These are phyloP conservation scores for Tuber umbilicatum DNA, from an alignment of 495 filamentous ascomycete genomes.

Conservation along the genomic window DNA sequence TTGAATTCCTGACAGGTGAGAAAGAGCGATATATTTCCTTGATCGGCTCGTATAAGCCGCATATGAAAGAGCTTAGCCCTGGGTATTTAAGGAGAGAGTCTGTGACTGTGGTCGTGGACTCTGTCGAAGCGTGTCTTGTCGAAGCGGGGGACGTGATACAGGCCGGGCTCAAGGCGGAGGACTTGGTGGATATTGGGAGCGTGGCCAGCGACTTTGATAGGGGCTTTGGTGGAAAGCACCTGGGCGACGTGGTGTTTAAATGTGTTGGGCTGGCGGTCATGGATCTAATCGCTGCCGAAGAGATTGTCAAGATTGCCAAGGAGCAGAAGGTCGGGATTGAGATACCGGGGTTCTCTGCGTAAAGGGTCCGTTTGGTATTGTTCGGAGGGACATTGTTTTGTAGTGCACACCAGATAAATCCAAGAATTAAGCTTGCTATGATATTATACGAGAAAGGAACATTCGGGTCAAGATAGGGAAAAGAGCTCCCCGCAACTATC, in stretches of 20 bases:
- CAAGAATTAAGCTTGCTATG: not conserved
- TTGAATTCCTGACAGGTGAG: constrained; percentile 42
- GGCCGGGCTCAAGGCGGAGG: constrained; percentile 60
- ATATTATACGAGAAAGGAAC: not conserved
- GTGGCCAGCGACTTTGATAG: constrained; percentile 49
- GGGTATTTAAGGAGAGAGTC: constrained; percentile 65
- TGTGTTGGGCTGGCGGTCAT: constrained; percentile 73
- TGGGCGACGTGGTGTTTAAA: constrained; percentile 83
- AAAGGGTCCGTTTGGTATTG: not conserved
- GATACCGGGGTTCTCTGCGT: not conserved
- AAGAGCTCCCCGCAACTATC: not conserved
- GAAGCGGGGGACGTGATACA: constrained; percentile 87
- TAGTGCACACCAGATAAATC: not conserved
- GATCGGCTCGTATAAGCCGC: constrained; percentile 73
- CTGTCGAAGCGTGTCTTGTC: constrained; percentile 65
- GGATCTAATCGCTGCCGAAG: constrained; percentile 69
- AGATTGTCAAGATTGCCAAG: constrained; percentile 66
- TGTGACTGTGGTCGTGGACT: constrained; percentile 77
- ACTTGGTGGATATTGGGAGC: constrained; percentile 68
- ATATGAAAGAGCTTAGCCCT: constrained; percentile 79
- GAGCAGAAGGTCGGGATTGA: constrained; percentile 37
- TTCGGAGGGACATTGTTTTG: not conserved
- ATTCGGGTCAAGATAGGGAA: not conserved
- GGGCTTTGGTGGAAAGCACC: constrained; percentile 63
- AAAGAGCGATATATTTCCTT: constrained; percentile 31